phyloP scores from a whole-genome alignment of 768 basidiomycete species.

The Tylopilus balloui region DNA sequence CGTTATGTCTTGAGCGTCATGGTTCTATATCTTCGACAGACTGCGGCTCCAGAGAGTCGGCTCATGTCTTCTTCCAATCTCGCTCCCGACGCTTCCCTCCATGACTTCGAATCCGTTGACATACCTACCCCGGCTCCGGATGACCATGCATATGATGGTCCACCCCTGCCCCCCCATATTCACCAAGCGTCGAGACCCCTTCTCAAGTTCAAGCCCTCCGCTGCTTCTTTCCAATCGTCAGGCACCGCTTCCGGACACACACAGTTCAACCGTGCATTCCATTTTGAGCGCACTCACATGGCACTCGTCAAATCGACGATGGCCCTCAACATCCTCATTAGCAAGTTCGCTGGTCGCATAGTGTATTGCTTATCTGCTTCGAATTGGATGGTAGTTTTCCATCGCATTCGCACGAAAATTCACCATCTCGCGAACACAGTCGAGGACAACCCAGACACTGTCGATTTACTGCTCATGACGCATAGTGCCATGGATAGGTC shows the following conservation, averaged over 20 bases:
- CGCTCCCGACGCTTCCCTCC: slow-evolving; percentile 59
- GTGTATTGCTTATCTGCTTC: slow-evolving; percentile 84
- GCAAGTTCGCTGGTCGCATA: slow-evolving; percentile 71
- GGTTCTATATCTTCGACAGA: slow-evolving; percentile 76
- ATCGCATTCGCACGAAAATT: slow-evolving; percentile 66
- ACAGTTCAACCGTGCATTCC: slow-evolving; percentile 26
- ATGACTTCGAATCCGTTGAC: slow-evolving; percentile 66
- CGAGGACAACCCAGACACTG: slow-evolving; percentile 59
- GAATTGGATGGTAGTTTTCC: slow-evolving; percentile 79
- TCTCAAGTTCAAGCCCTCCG: slow-evolving; percentile 34
- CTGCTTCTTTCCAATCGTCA: slow-evolving; percentile 40
- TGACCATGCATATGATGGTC: slow-evolving; percentile 17
- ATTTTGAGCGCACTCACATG: slow-evolving; percentile 61
- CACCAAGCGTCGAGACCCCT: slow-evolving; percentile 35
- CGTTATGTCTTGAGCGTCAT: slow-evolving; percentile 79
- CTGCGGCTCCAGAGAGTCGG: slow-evolving; percentile 49
- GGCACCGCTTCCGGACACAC: slow-evolving; percentile 28
- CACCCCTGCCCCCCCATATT: slow-evolving; percentile 37
- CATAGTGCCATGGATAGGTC: slow-evolving; percentile 69
- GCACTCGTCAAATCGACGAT: slow-evolving; percentile 51
- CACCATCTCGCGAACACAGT: slow-evolving; percentile 50
- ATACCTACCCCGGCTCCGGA: slow-evolving; percentile 26
- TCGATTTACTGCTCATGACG: slow-evolving; percentile 75
- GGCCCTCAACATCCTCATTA: slow-evolving; percentile 58
- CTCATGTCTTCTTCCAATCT: slow-evolving; percentile 59